A percentile compares a stretch with the other conserved stretches of the same genome.
Evolutionary conservation across 139 green algal species (phyloP).

Genomic region (Chlamydomonas applanata): DNA sequence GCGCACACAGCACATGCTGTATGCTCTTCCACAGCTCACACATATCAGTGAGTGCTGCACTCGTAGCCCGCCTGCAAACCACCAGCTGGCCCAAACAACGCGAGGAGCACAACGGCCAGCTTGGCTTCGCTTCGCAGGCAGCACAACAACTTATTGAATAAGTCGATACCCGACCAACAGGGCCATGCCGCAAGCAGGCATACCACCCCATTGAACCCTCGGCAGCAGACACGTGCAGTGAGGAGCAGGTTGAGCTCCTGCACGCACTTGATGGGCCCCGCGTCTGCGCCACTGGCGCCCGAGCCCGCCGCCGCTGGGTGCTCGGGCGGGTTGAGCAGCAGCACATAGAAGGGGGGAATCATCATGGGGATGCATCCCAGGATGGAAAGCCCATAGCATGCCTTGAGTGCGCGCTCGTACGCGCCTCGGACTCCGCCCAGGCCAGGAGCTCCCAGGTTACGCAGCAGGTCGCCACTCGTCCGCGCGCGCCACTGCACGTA

Average conservation of each 20-base stretch:
- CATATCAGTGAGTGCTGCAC: too few relatives aligned
- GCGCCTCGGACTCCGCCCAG: not conserved
- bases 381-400: slow-evolving; percentile 1
- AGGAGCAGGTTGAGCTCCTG: not conserved
- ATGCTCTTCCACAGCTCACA: too few relatives aligned
- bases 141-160: too few relatives aligned
- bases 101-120: too few relatives aligned
- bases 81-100: too few relatives aligned
- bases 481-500: not conserved
- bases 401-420: slow-evolving; percentile 6
- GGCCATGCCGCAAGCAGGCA: slow-evolving; percentile 2
- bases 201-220: not conserved
- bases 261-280: not conserved
- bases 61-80: too few relatives aligned
- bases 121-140: too few relatives aligned
- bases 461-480: not conserved
- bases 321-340: not conserved
- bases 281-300: too few relatives aligned
- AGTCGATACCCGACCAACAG: too few relatives aligned
- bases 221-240: not conserved
- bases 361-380: not conserved
- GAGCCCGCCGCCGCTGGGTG: not conserved
- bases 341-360: slow-evolving; percentile 3
- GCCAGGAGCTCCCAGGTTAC: not conserved
- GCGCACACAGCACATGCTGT: too few relatives aligned